Evolutionary conservation across 768 basidiomycete species (phyloP).

Genomic region (Phylloporus sp.): DNA sequence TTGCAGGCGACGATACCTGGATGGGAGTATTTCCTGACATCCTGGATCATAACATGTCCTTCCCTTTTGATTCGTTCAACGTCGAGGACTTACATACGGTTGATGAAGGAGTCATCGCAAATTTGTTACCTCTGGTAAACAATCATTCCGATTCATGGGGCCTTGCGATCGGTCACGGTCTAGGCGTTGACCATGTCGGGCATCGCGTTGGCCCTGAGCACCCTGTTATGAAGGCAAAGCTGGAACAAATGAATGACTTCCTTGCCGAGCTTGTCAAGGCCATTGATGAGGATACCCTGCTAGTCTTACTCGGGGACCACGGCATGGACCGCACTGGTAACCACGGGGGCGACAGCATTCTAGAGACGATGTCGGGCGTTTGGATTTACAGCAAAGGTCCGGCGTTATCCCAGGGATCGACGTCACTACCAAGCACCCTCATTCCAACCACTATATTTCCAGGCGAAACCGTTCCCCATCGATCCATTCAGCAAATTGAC

Average conservation of each 20-base stretch:
- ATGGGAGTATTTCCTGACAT: slow-evolving; percentile 77
- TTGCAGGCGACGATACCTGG: slow-evolving; percentile 99
- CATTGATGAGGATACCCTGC: slow-evolving; percentile 82
- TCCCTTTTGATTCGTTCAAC: slow-evolving; percentile 94
- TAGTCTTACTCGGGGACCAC: slow-evolving; percentile 93
- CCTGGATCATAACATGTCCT: slow-evolving; percentile 69
- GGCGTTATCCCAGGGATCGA: slow-evolving; percentile 37
- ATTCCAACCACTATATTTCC: slow-evolving; percentile 60
- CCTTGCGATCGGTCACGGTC: slow-evolving; percentile 85
- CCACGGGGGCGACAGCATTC: slow-evolving; percentile 86
- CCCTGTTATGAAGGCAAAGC: slow-evolving; percentile 78
- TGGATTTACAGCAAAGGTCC: slow-evolving; percentile 90
- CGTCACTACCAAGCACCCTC: slow-evolving; percentile 45
- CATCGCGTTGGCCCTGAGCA: slow-evolving; percentile 92
- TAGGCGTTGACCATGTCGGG: slow-evolving; percentile 96
- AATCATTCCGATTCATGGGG: slow-evolving; percentile 62
- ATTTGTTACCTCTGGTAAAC: slow-evolving; percentile 78
- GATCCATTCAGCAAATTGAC: slow-evolving; percentile 89
- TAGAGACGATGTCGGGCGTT: slow-evolving; percentile 80
- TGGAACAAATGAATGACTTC: slow-evolving; percentile 84
- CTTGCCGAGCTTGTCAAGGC: slow-evolving; percentile 65
- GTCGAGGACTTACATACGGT: slow-evolving; percentile 98
- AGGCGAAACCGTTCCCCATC: slow-evolving; percentile 46
- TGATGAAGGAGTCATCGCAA: slow-evolving; percentile 81
- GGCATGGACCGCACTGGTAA: slow-evolving; percentile 96